Evolutionary conservation across 108 stramenopile species (phyloP), one percentile per base, ranked within the genome.

Genomic region (Cyclotella kingstonii): DNA sequence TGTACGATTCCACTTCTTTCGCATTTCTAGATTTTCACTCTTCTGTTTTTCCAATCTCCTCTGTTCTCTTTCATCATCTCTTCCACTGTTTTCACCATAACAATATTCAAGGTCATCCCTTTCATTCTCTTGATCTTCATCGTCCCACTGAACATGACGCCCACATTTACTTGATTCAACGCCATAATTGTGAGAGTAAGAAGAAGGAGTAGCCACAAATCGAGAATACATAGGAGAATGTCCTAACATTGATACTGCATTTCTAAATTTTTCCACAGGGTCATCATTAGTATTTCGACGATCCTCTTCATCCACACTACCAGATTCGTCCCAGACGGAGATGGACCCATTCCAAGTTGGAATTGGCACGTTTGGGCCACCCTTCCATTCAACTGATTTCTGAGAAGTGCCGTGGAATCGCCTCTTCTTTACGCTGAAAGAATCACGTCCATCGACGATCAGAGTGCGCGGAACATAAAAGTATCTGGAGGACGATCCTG

Each of bases 61-160:
- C 22, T 62, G 71, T 63, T 60, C 27, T 39, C 61, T 45, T 42
- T 80, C 54, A 53, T 53, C 28, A 34, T 38, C 10, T 14, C 31
- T 39, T 39, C 56, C 46, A 7, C 19, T 22, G 34, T 40, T 19
- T 10, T 50, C 35, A 4, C 58, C 54, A 47, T 77, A 60, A 17
- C 44, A 35, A 27, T 67, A 57, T 15, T 59, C 72, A 33, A 76
- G 73, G n/a, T 76, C 70, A 50, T 80, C 70, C 47, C 76, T 77
- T 34, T 70, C 82, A 10, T 80, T 79, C 28, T 80, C 81, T 22
- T 83, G 79, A 6, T 74, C 82, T 7, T 68, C 58, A 28, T 82
- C 78, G 51, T 90, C 88, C 85, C 85, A 84, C 9, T 73, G 40
- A 19, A 85, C 73, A 61, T 82, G 80, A 21, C 84, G 48, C 10